These are phyloP conservation scores for Calamus simplicifolius DNA, from an alignment of 176 grass and related monocot species.

Conservation along the genomic window DNA sequence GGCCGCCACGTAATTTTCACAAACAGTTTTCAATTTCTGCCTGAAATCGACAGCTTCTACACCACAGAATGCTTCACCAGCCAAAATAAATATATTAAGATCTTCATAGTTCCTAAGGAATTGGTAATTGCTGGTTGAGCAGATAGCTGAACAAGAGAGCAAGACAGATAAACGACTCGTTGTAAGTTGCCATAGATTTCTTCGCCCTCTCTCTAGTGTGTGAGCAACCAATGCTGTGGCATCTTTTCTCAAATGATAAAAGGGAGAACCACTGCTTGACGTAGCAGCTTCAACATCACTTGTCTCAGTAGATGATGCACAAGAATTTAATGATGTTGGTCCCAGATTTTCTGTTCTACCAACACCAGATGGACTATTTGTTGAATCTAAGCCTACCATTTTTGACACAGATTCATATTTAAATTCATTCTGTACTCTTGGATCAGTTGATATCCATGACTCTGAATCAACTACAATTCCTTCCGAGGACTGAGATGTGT, in stretches of 20 bases:
- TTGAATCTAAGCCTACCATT: not conserved
- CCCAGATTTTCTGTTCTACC: conserved; percentile 18
- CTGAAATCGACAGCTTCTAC: conserved; percentile 88
- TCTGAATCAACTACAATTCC: conserved; percentile 40
- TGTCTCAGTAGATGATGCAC: conserved; percentile 28
- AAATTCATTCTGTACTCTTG: conserved; percentile 24
- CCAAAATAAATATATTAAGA: conserved; percentile 83
- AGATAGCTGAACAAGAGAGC: conserved; percentile 71
- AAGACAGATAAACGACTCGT: conserved; percentile 94
- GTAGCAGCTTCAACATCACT: conserved; percentile 36
- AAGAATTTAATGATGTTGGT: conserved; percentile 11
- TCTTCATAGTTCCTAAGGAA: conserved; percentile 98
- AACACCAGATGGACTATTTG: conserved; percentile 2
- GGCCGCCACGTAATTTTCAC: conserved; percentile 64
- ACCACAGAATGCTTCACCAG: conserved; percentile 95
- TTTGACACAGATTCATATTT: not conserved
- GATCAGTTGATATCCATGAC: conserved; percentile 30
- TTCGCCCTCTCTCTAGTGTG: conserved; percentile 87
- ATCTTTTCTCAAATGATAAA: conserved; percentile 85
- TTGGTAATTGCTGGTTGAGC: conserved; percentile 94
- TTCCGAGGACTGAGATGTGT: conserved; percentile 25
- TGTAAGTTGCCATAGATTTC: conserved; percentile 94
- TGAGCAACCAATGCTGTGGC: conserved; percentile 59
- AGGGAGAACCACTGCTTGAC: conserved; percentile 54
- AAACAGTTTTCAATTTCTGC: conserved; percentile 79